Percentiles rank a stretch among this genome's conserved stretches.
Conservation (phyloP, 2,329 filamentous ascomycete genomes). For the Fusarium camptoceras region DNA sequence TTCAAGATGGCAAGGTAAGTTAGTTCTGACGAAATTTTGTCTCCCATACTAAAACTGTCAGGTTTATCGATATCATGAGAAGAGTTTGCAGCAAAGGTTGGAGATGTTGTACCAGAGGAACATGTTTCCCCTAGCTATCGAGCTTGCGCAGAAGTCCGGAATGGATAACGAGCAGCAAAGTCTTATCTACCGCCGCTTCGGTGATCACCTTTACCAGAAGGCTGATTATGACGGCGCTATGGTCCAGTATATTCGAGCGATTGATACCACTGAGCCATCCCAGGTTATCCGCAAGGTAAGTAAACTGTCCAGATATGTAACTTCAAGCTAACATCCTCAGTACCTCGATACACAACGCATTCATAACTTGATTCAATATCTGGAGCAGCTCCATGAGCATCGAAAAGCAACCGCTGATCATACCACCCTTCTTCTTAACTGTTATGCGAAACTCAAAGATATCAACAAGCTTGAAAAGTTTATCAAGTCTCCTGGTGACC, state of each 20-base stretch:
- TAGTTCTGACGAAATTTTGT: accelerated
- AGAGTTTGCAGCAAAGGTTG: slow-evolving; percentile 87
- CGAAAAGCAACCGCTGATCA: slow-evolving; percentile 94
- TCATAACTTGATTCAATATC: slow-evolving; percentile 95
- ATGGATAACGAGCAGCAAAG: slow-evolving; percentile 86
- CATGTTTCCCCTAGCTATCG: slow-evolving; percentile 90
- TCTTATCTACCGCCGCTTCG: slow-evolving; percentile 91
- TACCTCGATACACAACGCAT: slow-evolving; percentile 98
- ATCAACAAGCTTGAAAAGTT: slow-evolving; percentile 96
- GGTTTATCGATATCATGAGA: slow-evolving; percentile 91
- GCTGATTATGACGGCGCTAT: slow-evolving; percentile 98
- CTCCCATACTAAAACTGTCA: slow-evolving; percentile 52
- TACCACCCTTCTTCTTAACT: slow-evolving; percentile 93
- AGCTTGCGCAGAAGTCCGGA: slow-evolving; percentile 88
- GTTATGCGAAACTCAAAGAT: slow-evolving; percentile 97
- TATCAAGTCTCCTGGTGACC: slow-evolving; percentile 92
- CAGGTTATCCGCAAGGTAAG: slow-evolving; percentile 91
- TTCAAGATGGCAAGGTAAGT: slow-evolving; percentile 87
- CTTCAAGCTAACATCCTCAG: slow-evolving; percentile 57
- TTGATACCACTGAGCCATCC: slow-evolving; percentile 95
- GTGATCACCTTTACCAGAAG: slow-evolving; percentile 93
- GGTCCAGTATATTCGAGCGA: slow-evolving; percentile 96
- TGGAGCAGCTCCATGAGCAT: slow-evolving; percentile 95
- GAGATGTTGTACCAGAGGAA: slow-evolving; percentile 96
- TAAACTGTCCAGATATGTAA: accelerated